Evolutionary conservation across 306 rosid species (phyloP).

Genomic region (Elaeagnus macrophylla): DNA sequence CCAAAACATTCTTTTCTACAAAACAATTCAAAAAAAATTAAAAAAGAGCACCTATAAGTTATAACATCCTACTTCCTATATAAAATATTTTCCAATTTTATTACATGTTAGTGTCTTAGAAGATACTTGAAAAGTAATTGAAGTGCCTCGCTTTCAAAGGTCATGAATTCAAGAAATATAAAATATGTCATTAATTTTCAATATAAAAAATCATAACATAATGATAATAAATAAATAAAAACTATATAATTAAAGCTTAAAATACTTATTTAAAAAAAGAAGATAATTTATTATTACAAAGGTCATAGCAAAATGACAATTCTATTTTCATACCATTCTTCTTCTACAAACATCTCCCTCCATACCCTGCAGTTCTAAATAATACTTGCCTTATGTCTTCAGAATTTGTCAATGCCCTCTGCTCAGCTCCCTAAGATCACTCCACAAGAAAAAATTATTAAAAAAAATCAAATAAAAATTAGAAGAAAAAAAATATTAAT

Average conservation of each 20-base stretch:
- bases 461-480: not conserved
- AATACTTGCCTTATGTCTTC: conserved; percentile 84
- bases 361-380: conserved; percentile 96
- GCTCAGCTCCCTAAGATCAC: conserved; percentile 42
- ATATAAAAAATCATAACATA: too few relatives aligned
- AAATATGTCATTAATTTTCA: too few relatives aligned
- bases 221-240: too few relatives aligned
- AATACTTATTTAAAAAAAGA: too few relatives aligned
- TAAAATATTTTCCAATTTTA: conserved; percentile 1
- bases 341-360: conserved; percentile 73
- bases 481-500: conserved; percentile 9
- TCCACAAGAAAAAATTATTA: conserved; percentile 7
- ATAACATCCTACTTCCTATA: not conserved
- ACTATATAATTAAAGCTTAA: too few relatives aligned
- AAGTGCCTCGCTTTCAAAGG: too few relatives aligned
- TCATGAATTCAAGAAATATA: too few relatives aligned
- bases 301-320: too few relatives aligned
- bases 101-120: conserved; percentile 16
- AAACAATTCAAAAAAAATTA: not conserved
- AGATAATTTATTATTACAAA: too few relatives aligned
- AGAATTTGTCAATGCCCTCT: conserved; percentile 40
- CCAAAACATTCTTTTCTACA: not conserved
- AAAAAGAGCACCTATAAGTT: not conserved
- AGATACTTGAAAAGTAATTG: too few relatives aligned
- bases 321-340: not conserved